A percentile compares a stretch with the other conserved stretches of the same genome.
Evolutionary conservation across 805 yeast genomes (phyloP).

Genomic region (Monosporozyma yasuniensis): DNA sequence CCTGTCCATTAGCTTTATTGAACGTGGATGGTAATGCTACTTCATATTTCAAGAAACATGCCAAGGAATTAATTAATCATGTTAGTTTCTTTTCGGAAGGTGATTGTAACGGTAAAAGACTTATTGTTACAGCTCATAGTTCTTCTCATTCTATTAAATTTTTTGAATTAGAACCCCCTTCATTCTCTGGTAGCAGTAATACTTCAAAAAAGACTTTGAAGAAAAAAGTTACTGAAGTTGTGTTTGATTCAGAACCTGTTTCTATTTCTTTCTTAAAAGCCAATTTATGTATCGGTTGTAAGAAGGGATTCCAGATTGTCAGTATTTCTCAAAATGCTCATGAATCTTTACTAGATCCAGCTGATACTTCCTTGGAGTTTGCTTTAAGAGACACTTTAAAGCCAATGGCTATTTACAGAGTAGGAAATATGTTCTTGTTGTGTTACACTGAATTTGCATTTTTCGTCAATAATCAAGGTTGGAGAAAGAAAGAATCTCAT

Average conservation of each 20-base stretch:
- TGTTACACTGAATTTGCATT: conserved; percentile 91
- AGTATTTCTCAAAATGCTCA: conserved; percentile 75
- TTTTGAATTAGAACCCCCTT: conserved; percentile 70
- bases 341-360: conserved; percentile 92
- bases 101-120: conserved; percentile 77
- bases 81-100: conserved; percentile 89
- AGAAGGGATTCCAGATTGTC: conserved; percentile 92
- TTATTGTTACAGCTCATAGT: conserved; percentile 85
- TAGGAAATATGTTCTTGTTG: conserved; percentile 79
- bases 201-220: conserved; percentile 64
- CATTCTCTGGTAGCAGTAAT: conserved; percentile 29
- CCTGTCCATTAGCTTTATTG: conserved; percentile 67
- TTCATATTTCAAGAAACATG: conserved; percentile 46
- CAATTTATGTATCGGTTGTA: conserved; percentile 88
- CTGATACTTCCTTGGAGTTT: conserved; percentile 93
- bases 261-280: conserved; percentile 84
- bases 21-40: conserved; percentile 29
- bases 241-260: conserved; percentile 81
- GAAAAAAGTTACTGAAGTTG: conserved; percentile 62
- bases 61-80: conserved; percentile 77
- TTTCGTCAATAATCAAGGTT: conserved; percentile 88
- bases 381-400: conserved; percentile 63
- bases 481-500: conserved; percentile 93
- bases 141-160: conserved; percentile 73
- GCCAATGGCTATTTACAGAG: conserved; percentile 85